Evolutionary conservation across 345 rosid species (phyloP).

Genomic region (Orychophragmus violaceus): DNA sequence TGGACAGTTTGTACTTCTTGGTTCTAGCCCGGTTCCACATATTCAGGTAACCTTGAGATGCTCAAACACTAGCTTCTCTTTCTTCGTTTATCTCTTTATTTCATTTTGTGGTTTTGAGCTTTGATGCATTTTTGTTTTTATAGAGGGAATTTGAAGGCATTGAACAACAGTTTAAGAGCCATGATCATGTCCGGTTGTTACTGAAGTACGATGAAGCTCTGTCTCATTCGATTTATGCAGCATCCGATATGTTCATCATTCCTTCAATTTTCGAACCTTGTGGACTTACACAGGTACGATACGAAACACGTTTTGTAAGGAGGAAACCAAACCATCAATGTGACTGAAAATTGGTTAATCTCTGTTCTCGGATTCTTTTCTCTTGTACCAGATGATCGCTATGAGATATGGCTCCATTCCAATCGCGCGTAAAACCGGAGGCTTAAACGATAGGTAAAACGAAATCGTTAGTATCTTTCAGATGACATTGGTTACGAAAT

Average conservation of each 20-base stretch:
- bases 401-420: conserved; percentile 93
- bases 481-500: background rate
- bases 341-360: background rate
- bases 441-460: conserved; percentile 79
- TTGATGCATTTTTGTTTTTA: conserved; percentile 8
- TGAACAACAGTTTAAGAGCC: conserved; percentile 57
- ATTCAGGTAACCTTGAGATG: conserved; percentile 54
- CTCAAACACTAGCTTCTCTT: too few relatives aligned
- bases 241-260: conserved; percentile 85
- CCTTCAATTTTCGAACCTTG: conserved; percentile 99
- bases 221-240: conserved; percentile 79
- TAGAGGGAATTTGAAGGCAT: conserved; percentile 93
- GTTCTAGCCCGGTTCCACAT: conserved; percentile 91
- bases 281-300: conserved; percentile 91
- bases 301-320: background rate
- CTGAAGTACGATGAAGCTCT: conserved; percentile 86
- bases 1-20: conserved; percentile 92
- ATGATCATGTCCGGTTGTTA: conserved; percentile 65
- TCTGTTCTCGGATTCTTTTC: conserved; percentile 1
- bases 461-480: background rate
- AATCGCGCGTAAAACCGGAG: conserved; percentile 84
- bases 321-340: background rate
- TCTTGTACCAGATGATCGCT: conserved; percentile 70
- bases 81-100: background rate
- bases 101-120: background rate